Base-by-base conservation (phyloP, 306 rosid genomes). In the Dalbergia oliveri region DNA sequence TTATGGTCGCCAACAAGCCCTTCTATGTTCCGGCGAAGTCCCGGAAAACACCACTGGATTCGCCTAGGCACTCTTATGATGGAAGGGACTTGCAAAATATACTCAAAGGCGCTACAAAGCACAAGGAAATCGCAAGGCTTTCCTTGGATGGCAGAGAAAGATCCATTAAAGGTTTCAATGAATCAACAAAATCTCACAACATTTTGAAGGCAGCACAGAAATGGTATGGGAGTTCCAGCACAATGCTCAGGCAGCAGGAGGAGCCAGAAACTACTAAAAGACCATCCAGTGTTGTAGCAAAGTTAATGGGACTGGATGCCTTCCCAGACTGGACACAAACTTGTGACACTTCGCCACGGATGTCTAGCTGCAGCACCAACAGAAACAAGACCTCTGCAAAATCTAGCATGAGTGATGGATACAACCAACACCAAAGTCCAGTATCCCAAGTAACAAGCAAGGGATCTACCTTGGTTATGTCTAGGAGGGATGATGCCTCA, bases 291-390 rank as follows among this genome's bases (percentile, higher is more conserved):
- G 88, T 96, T 18, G 90, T 96, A 8, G 97, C 97, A 33, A 93
- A 88, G 87, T 87, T 96, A 85, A 96, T 96, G 99, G 99, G 99
- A 69, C 66, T 96, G 83, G 98, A 93, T 39, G 51, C 86, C 50
- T 79, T 92, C 69, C 83, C 94, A 31, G 90, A 85, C n/a, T 68
- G 85, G 18, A 67, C 65, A 37, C 84, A 89, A 71, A 76, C 86
- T 69, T 56, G 56, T 73, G 90, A 83, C 50, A 85, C 77, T 75
- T 68, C 81, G 26, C 37, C 12, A 7, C 72, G 77, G 72, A 59
- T 59, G 68, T 63, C 73, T 26, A 76, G 64, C 69, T 69, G 65
- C 79, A 31, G 70, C 71, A 63, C 73, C 13, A 78, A 79, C 58
- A 87, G 86, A 81, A 59, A 1, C 12, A 88, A 86, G 80, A 80